Evolutionary conservation across 2,329 filamentous ascomycete genomes (phyloP).

Genomic region (Hymenoscyphus fructigenus): DNA sequence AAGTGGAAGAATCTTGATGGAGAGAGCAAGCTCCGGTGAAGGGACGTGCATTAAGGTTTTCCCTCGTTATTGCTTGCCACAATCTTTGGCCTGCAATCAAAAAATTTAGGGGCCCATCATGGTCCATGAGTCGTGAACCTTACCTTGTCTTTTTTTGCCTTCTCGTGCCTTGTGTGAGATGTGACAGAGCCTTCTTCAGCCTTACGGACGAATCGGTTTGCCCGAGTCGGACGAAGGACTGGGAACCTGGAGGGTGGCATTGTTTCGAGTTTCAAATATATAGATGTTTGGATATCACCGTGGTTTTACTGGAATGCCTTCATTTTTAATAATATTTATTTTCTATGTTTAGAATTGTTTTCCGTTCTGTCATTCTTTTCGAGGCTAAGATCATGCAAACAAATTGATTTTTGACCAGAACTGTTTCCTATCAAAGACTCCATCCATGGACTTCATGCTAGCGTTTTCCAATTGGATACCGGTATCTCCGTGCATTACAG

Average conservation of each 20-base stretch:
- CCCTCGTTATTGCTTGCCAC: not conserved
- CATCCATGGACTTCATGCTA: not conserved
- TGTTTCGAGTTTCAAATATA: not conserved
- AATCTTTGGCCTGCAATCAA: not conserved
- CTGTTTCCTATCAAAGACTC: not conserved
- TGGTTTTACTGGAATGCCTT: not conserved
- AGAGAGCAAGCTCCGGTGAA: not conserved
- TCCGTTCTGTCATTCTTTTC: not conserved
- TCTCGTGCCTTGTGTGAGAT: not conserved
- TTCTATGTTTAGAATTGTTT: not conserved
- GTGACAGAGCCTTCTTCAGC: not conserved
- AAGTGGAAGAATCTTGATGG: not conserved
- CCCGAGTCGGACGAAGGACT: not conserved
- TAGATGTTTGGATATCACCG: not conserved
- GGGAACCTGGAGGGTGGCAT: not conserved
- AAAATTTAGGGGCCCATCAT: conserved; percentile 1
- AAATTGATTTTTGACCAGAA: not conserved
- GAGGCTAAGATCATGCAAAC: not conserved
- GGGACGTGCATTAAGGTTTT: conserved; percentile 6
- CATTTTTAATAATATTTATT: not conserved
- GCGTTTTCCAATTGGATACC: not conserved
- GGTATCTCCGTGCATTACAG: not conserved
- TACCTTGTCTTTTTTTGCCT: not conserved
- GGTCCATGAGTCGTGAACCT: conserved; percentile 3
- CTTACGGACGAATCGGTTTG: not conserved